Evolutionary conservation across 306 rosid species (phyloP), one percentile per base, ranked within the genome.

Genomic region (Castanospermum australe): DNA sequence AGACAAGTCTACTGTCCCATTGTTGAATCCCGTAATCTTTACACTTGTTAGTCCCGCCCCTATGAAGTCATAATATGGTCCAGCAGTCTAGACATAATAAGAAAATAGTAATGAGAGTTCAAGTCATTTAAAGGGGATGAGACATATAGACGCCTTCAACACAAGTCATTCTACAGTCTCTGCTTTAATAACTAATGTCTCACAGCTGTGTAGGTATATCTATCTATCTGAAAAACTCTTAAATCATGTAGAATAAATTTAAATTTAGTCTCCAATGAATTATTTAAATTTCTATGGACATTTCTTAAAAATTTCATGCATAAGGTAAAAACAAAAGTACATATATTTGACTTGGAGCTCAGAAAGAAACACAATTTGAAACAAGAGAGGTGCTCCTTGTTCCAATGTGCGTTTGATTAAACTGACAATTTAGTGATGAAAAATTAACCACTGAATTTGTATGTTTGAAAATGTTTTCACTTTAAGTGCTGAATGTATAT

Each of bases 21-120:
- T 92, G 77, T 76, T 84, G 79, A 89, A 86, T 60, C 97, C 99
- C 68, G 67, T 17, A 55, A 94, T 87, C 75, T 86, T 83, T 51
- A 92, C 95, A 74, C 89, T 88, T 56, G 91, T 84, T 41, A 88
- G 72, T 84, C 99, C 97, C 44, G 99, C 97, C 79, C 97, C 99
- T 1, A 86, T 42, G 79, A 92, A 94, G 45, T 94, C 99, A 79
- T 88, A 94, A 83, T 75, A 92, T 45, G 97, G 86, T 76, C 99
- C 99, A 59, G 97, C 97, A 24, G 90, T 94, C 99, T 94, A 80
- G 52, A 78, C 63, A 67, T 17, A 28, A 54, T 2, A 78, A 51
- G 55, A 77, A 80, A 67, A 28, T n/a, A 72, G 33, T 55, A 32
- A 71, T 30, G 15, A 61, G 76, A 45, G 32, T 17, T 63, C 66